phyloP scores from a whole-genome alignment of 768 basidiomycete genomes.

The Ramaria sp. region DNA sequence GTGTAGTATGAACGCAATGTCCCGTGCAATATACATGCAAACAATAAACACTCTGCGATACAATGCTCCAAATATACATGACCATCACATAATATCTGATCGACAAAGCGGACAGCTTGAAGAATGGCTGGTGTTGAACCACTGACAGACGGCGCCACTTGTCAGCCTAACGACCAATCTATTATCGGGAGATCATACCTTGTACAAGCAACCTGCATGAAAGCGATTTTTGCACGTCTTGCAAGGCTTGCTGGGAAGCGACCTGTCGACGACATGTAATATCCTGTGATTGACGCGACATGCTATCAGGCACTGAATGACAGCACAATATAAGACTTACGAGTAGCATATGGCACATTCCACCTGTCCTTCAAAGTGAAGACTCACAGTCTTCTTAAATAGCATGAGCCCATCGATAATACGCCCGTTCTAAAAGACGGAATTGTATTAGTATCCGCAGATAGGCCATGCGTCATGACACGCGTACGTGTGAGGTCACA shows the following conservation, averaged over 20 bases:
- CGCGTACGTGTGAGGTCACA: slow-evolving; percentile 71
- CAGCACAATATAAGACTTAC: slow-evolving; percentile 29
- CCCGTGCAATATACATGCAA: neutral
- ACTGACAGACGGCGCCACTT: slow-evolving; percentile 35
- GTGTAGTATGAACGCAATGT: neutral
- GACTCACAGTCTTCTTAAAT: slow-evolving; percentile 88
- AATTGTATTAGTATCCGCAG: neutral
- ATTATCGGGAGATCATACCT: slow-evolving; percentile 33
- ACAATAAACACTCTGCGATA: neutral
- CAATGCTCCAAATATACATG: neutral
- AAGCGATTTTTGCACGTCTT: slow-evolving; percentile 91
- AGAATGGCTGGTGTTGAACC: slow-evolving; percentile 84
- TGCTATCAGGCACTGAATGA: neutral
- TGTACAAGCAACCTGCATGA: slow-evolving; percentile 86
- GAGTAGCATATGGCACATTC: slow-evolving; percentile 97
- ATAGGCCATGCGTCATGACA: neutral
- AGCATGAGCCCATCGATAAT: slow-evolving; percentile 79
- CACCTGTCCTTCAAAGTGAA: slow-evolving; percentile 91
- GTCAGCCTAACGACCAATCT: neutral
- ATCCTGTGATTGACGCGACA: slow-evolving; percentile 39
- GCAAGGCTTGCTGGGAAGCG: slow-evolving; percentile 83
- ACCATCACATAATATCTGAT: slow-evolving; percentile 44
- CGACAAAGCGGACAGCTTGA: slow-evolving; percentile 88
- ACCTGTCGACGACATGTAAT: slow-evolving; percentile 82
- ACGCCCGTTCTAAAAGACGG: slow-evolving; percentile 59